These are phyloP conservation scores for Saraca asoca DNA, from an alignment of 331 rosid species.

Conservation along the genomic window DNA sequence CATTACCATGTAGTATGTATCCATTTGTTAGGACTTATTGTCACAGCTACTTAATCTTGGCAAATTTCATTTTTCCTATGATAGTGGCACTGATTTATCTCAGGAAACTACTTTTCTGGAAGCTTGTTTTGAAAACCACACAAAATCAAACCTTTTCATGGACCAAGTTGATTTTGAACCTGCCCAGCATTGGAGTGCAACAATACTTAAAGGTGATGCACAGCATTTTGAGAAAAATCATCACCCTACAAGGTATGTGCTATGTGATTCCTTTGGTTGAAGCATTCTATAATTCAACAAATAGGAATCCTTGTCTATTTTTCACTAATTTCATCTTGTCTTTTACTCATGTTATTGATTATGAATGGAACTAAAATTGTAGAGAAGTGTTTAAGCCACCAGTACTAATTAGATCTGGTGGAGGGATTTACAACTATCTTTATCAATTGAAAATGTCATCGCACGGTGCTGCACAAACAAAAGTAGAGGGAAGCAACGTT, in stretches of 20 bases:
- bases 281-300: conserved; percentile 28
- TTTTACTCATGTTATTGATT: conserved; percentile 25
- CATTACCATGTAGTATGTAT: no score
- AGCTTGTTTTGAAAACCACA: conserved; percentile 98
- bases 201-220: conserved; percentile 70
- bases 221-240: conserved; percentile 51
- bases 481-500: conserved; percentile 92
- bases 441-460: conserved; percentile 71
- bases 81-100: conserved; percentile 33
- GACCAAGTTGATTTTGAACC: conserved; percentile 99
- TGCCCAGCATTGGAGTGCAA: conserved; percentile 74
- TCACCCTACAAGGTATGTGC: conserved; percentile 58
- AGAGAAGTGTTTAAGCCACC: conserved; percentile 77
- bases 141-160: conserved; percentile 95
- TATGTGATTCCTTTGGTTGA: conserved; percentile 17
- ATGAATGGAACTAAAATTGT: conserved; percentile 39
- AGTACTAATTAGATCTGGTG: conserved; percentile 77
- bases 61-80: not conserved
- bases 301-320: conserved; percentile 28
- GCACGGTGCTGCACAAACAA: conserved; percentile 53
- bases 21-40: no score
- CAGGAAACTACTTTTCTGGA: conserved; percentile 95
- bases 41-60: no score
- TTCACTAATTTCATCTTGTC: not conserved
- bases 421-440: conserved; percentile 93